These are phyloP conservation scores for Didymella glomerata DNA, from an alignment of 2,329 filamentous ascomycete species.

Conservation along the genomic window DNA sequence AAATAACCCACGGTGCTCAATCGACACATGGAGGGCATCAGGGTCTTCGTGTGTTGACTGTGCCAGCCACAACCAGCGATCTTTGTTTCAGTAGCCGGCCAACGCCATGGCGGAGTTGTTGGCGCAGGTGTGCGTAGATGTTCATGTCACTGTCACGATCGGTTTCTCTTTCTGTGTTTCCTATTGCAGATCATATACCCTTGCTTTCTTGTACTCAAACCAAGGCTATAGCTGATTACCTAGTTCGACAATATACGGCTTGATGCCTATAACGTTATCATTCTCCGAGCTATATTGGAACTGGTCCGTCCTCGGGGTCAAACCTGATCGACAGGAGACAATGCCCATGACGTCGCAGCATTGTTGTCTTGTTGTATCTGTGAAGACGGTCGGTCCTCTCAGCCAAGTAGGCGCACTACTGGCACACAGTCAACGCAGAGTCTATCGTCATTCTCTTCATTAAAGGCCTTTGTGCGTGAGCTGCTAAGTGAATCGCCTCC, in stretches of 20 bases:
- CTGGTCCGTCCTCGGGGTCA: not conserved
- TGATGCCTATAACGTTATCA: conserved; percentile 11
- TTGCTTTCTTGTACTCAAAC: conserved; percentile 20
- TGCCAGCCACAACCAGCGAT: not conserved
- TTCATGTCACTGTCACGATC: conserved; percentile 25
- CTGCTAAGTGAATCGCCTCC: not conserved
- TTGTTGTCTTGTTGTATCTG: not conserved
- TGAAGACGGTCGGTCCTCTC: not conserved
- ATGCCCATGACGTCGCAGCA: not conserved
- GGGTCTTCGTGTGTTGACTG: not conserved
- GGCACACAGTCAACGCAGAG: not conserved
- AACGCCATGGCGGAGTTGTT: conserved; percentile 15
- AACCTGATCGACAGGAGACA: conserved; percentile 6
- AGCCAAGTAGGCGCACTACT: not conserved
- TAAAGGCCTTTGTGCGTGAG: not conserved
- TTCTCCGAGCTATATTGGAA: not conserved
- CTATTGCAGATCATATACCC: conserved; percentile 21
- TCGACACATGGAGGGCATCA: not conserved
- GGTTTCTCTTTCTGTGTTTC: conserved; percentile 6
- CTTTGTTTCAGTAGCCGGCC: conserved; percentile 23
- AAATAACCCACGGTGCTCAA: not conserved
- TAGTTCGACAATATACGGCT: conserved; percentile 20
- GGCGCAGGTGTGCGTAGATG: conserved; percentile 24
- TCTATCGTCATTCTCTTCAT: no score
- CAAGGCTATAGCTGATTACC: conserved; percentile 23